Conservation (phyloP, 1,139 yeast genomes). For the Candida frijolesensis region DNA sequence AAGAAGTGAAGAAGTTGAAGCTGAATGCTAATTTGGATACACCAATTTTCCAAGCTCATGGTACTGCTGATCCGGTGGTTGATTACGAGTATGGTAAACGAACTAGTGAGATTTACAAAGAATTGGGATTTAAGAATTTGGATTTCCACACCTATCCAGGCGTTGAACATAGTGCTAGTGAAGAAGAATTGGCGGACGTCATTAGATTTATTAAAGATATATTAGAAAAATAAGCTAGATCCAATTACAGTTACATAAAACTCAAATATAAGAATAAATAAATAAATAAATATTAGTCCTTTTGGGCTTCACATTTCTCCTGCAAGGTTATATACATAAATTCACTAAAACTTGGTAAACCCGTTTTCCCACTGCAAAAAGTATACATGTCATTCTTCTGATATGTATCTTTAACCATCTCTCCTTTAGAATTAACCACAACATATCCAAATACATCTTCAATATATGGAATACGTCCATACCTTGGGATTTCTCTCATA, state of each 20-base stretch:
- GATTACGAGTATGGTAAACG: conserved; percentile 47
- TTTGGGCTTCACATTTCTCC: conserved; percentile 18
- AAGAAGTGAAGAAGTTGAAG: conserved; percentile 32
- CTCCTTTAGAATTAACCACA: conserved; percentile 56
- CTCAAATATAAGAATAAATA: background rate
- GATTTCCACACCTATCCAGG: conserved; percentile 63
- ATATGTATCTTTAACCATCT: conserved; percentile 57
- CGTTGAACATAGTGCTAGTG: conserved; percentile 67
- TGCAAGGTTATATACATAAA: conserved; percentile 47
- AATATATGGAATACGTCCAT: conserved; percentile 71
- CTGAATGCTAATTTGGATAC: conserved; percentile 53
- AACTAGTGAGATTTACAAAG: conserved; percentile 49
- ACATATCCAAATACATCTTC: conserved; percentile 77
- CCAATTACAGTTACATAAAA: background rate
- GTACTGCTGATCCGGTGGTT: conserved; percentile 73
- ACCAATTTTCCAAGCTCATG: conserved; percentile 90
- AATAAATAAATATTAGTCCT: background rate
- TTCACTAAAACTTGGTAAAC: conserved; percentile 61
- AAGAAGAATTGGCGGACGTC: conserved; percentile 65
- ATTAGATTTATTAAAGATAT: conserved; percentile 47
- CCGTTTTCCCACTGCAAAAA: conserved; percentile 53
- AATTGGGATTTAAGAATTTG: conserved; percentile 54
- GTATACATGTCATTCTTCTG: conserved; percentile 64
- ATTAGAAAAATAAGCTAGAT: conserved; percentile 8
- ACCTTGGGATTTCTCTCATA: conserved; percentile 64